phyloP scores from a whole-genome alignment of 805 yeast genomes.

The Starmerella lactis-condensi region DNA sequence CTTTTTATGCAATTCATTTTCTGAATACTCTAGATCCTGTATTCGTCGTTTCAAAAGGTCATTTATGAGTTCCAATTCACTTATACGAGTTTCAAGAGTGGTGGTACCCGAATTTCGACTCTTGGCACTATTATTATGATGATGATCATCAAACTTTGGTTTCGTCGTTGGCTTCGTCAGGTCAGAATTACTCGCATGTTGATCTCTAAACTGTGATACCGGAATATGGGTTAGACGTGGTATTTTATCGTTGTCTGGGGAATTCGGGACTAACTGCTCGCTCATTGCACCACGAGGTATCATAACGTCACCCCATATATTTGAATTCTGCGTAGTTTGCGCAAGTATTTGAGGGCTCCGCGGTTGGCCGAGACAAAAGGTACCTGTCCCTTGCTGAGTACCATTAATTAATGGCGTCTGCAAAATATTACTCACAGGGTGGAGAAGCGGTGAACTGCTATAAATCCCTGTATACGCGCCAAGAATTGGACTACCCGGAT shows the following conservation, averaged over 20 bases:
- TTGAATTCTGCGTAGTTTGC: slow-evolving; percentile 3
- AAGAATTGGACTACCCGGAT: slow-evolving; percentile 13
- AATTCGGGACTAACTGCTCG: slow-evolving; percentile 17
- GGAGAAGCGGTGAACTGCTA: slow-evolving; percentile 9
- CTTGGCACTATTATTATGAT: neutral
- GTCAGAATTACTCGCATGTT: neutral
- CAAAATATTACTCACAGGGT: slow-evolving; percentile 3
- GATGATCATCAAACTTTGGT: neutral
- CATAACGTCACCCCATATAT: neutral
- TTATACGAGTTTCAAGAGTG: slow-evolving; percentile 51
- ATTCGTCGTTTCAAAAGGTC: no score
- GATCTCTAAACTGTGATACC: slow-evolving; percentile 12
- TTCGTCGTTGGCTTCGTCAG: neutral
- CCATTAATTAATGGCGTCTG: neutral
- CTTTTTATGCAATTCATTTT: no score
- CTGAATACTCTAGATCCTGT: no score
- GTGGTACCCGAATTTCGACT: slow-evolving; percentile 24
- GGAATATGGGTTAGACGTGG: slow-evolving; percentile 16
- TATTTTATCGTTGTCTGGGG: slow-evolving; percentile 17
- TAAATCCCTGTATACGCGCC: slow-evolving; percentile 8
- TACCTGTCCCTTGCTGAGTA: neutral
- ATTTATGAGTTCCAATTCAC: slow-evolving; percentile 77
- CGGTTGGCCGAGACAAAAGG: slow-evolving; percentile 7
- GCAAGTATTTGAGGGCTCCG: slow-evolving; percentile 10
- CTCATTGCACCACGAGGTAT: slow-evolving; percentile 17